Evolutionary conservation across 768 basidiomycete genomes (phyloP), one percentile per base, ranked within the genome.

Genomic region (Hypholoma sublateritium): DNA sequence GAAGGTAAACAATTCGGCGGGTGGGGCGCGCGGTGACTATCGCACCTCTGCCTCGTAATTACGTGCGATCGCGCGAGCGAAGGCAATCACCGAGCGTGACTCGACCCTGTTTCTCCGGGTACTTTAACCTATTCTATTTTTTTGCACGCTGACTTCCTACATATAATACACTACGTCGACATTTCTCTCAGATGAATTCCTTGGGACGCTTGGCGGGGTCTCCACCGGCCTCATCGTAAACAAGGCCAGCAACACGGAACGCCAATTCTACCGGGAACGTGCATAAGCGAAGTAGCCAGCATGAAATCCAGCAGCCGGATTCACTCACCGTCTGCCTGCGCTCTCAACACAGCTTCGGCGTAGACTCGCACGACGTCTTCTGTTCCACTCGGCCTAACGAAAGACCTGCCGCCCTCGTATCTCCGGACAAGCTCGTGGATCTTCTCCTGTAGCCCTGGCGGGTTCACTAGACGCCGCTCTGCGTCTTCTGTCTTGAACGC

Each of bases 361-460:
- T 98, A 99, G 14, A 99, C 95, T 57, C 97, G 82, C 5, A 99
- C 97, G 22, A 96, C 95, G 66, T 99, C 95, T 71, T 99, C 97
- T 21, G 97, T 99, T 8, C 97, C 97, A 70, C 94, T 96, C 2
- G 97, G 97, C 56, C 97, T 74, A 16, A 98, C 97, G 67, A 99
- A 99, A 24, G 92, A 85, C 41, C 97, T 84, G 1, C 97, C 97
- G 16, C 85, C 86, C 45, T 89, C 86, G 65, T 88, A 91, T 66
- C 85, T 85, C 55, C 79, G 77, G 28, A 92, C 87, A 36, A 93
- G 79, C 24, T 87, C 89, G 58, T 98, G 89, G 49, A 99, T 87
- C 70, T 83, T 87, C 11, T 70, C 77, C 70, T 98, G 97, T 56
- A 98, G 69, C 9, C 91, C 90, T 16, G 73, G 72, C 2, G 97